phyloP scores from a whole-genome alignment of 2,329 filamentous ascomycete genomes.

The Madurella fahalii region DNA sequence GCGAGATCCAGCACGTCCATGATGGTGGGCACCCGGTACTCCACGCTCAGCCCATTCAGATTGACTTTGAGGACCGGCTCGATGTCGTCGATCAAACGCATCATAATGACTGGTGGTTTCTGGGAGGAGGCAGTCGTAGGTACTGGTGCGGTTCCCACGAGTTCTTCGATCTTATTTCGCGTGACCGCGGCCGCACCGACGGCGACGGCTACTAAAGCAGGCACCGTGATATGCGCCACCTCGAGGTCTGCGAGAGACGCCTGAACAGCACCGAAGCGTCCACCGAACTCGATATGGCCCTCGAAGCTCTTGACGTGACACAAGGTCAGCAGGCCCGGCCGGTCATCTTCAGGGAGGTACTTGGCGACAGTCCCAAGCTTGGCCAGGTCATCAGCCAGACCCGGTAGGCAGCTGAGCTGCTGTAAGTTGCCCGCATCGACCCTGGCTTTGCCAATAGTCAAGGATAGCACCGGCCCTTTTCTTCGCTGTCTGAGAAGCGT shows the following conservation, averaged over 20 bases:
- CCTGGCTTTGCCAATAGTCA: constrained; percentile 62
- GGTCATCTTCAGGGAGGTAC: constrained; percentile 92
- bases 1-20: constrained; percentile 72
- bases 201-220: constrained; percentile 75
- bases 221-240: constrained; percentile 76
- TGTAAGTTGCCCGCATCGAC: constrained; percentile 59
- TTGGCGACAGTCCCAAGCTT: constrained; percentile 85
- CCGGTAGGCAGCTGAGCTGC: constrained; percentile 63
- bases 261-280: constrained; percentile 62
- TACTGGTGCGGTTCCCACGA: constrained; percentile 55
- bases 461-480: constrained; percentile 77
- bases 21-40: constrained; percentile 81
- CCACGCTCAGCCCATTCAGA: constrained; percentile 75
- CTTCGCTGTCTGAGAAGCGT: constrained; percentile 80
- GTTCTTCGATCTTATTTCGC: constrained; percentile 65
- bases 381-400: constrained; percentile 72
- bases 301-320: constrained; percentile 61
- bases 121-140: constrained; percentile 26
- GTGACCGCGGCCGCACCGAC: constrained; percentile 58
- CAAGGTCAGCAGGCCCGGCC: constrained; percentile 80
- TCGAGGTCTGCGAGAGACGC: constrained; percentile 61
- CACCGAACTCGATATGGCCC: constrained; percentile 59
- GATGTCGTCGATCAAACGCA: constrained; percentile 88
- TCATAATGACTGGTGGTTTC: constrained; percentile 64
- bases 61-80: constrained; percentile 88